A percentile compares a stretch with the other conserved stretches of the same genome.
Evolutionary conservation across 2,329 filamentous ascomycete species (phyloP).

Genomic region (Cercospora brassicicola): DNA sequence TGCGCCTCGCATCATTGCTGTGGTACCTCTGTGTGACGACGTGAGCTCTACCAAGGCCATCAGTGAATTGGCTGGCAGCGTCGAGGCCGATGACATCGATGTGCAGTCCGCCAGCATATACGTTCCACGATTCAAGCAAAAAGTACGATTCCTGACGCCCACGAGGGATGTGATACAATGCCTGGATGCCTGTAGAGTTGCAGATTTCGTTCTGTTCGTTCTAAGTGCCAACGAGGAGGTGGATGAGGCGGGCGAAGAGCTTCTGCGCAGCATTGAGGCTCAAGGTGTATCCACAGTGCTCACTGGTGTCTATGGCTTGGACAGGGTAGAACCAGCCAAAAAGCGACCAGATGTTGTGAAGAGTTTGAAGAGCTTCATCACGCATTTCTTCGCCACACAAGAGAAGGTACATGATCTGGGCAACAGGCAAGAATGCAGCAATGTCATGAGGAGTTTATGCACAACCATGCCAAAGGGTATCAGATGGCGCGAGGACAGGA

Average conservation of each 20-base stretch:
- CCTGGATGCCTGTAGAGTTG: conserved; percentile 80
- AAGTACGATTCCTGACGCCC: conserved; percentile 78
- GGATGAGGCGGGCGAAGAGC: conserved; percentile 78
- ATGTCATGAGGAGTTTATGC: conserved; percentile 86
- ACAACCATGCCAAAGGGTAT: conserved; percentile 90
- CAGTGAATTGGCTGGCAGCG: conserved; percentile 68
- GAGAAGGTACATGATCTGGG: conserved; percentile 90
- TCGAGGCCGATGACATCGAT: conserved; percentile 71
- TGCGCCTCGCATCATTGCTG: conserved; percentile 81
- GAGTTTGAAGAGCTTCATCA: conserved; percentile 88
- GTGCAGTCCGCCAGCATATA: conserved; percentile 61
- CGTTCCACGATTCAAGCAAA: conserved; percentile 93
- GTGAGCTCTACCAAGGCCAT: conserved; percentile 68
- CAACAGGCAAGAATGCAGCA: conserved; percentile 84
- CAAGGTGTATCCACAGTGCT: conserved; percentile 94
- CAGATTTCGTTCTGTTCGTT: conserved; percentile 87
- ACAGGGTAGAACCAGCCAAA: conserved; percentile 76
- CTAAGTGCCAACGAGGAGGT: conserved; percentile 81
- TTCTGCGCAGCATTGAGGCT: conserved; percentile 83
- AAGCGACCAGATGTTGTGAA: conserved; percentile 71
- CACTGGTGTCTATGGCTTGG: conserved; percentile 71
- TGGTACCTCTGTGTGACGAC: conserved; percentile 78
- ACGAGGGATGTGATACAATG: conserved; percentile 72
- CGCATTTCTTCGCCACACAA: conserved; percentile 87
- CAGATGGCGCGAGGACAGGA: conserved; percentile 91